Conservation (phyloP, 2,329 filamentous ascomycete genomes). For the Cercospora citrullina region DNA sequence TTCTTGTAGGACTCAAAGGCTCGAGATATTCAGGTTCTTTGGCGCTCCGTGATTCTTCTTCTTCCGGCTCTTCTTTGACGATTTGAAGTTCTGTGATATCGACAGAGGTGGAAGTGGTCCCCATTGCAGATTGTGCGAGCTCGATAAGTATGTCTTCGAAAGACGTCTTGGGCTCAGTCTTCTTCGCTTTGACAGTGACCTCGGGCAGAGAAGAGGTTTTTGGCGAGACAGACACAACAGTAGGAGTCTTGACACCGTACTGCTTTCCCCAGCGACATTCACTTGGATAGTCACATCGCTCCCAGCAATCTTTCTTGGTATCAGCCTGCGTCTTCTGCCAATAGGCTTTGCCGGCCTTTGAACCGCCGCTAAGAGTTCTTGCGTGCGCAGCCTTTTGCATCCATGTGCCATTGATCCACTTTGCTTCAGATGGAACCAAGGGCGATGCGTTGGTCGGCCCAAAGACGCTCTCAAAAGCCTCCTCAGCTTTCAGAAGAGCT, state of each 20-base stretch:
- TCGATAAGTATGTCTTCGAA: constrained; percentile 34
- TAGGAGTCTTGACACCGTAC: constrained; percentile 31
- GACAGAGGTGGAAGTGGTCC: constrained; percentile 1
- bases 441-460: constrained; percentile 8
- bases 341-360: background rate
- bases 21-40: constrained; percentile 23
- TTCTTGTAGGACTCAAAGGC: constrained; percentile 18
- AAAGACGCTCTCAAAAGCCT: constrained; percentile 13
- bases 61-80: constrained; percentile 3
- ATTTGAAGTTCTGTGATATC: constrained; percentile 16
- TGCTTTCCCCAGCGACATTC: constrained; percentile 47
- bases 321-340: constrained; percentile 9
- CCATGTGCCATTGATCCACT: constrained; percentile 28
- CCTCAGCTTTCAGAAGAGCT: constrained; percentile 23
- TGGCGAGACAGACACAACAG: constrained; percentile 4
- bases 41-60: background rate
- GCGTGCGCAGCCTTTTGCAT: constrained; percentile 14
- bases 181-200: constrained; percentile 1
- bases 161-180: constrained; percentile 25
- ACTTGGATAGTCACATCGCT: constrained; percentile 48
- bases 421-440: constrained; percentile 12
- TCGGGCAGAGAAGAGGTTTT: background rate
- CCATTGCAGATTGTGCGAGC: constrained; percentile 8
- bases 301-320: constrained; percentile 45
- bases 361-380: background rate